Conservation (phyloP, 78 protist species). For the Mastigamoeba balamuthi region DNA sequence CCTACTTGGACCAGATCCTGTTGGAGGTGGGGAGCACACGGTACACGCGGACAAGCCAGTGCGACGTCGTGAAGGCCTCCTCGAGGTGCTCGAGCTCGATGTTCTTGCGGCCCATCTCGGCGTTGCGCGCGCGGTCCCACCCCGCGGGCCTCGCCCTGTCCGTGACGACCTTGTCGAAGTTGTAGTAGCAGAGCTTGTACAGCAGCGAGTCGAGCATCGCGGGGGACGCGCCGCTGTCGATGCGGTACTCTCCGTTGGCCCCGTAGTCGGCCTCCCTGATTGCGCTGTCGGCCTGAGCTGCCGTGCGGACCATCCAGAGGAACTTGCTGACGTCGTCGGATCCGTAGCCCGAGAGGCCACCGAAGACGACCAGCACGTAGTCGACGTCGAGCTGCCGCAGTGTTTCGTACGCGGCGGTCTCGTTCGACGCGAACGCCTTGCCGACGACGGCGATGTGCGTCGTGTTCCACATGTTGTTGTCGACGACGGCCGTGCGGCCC, state of each 20-base stretch:
- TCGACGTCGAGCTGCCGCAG: constrained; percentile 85
- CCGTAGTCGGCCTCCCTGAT: constrained; percentile 72
- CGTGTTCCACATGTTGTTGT: constrained; percentile 99
- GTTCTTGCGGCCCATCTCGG: constrained; percentile 85
- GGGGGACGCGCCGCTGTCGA: constrained; percentile 58
- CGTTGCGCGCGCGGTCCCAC: constrained; percentile 82
- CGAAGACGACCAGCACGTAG: constrained; percentile 94
- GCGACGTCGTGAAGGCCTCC: constrained; percentile 94
- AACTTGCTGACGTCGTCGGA: constrained; percentile 95
- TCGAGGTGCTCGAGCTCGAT: constrained; percentile 73
- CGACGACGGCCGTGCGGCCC: constrained; percentile 94
- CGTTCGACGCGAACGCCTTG: constrained; percentile 78
- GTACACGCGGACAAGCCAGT: constrained; percentile 96
- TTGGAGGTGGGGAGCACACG: not conserved
- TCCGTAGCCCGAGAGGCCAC: constrained; percentile 93
- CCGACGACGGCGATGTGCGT: constrained; percentile 89
- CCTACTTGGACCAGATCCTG: not conserved
- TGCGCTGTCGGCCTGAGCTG: constrained; percentile 20
- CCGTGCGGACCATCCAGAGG: constrained; percentile 95
- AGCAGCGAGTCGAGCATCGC: constrained; percentile 79
- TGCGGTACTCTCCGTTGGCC: constrained; percentile 66
- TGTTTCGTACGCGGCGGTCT: constrained; percentile 67
- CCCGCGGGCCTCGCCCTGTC: constrained; percentile 70
- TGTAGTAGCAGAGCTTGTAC: constrained; percentile 88
- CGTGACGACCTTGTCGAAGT: constrained; percentile 79